Conservation (phyloP, 1,284 basidiomycete genomes). For the Meira nashicola region DNA sequence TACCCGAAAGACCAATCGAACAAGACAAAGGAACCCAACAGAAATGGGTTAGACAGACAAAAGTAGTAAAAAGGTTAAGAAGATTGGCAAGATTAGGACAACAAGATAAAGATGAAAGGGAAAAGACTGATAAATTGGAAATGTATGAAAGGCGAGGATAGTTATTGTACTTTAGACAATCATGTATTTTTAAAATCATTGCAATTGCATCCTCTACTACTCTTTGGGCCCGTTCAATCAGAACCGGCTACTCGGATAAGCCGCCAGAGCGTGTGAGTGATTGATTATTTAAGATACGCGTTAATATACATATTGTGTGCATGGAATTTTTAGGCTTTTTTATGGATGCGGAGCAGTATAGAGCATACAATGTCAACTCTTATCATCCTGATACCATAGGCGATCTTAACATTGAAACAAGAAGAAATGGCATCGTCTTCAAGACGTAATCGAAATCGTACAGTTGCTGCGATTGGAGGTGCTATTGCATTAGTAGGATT, state of each 20-base stretch:
- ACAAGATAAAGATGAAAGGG: constrained; percentile 19
- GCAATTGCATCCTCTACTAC: background rate
- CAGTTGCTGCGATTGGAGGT: background rate
- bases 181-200: background rate
- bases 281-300: too few species aligned
- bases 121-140: constrained; percentile 13
- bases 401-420: too few species aligned
- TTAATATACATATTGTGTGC: too few species aligned
- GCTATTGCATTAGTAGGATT: background rate
- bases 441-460: background rate
- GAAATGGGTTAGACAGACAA: constrained; percentile 27
- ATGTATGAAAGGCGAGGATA: constrained; percentile 24
- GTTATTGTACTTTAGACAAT: background rate
- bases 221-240: background rate
- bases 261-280: too few species aligned
- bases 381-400: too few species aligned
- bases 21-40: background rate
- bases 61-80: constrained; percentile 23
- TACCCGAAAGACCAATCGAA: background rate
- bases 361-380: too few species aligned
- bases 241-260: too few species aligned
- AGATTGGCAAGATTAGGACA: constrained; percentile 36
- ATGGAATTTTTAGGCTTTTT: too few species aligned
- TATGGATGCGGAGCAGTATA: too few species aligned
- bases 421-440: background rate